These are phyloP conservation scores for Xylaria palmicola DNA, from an alignment of 495 filamentous ascomycete genomes.

Conservation along the genomic window DNA sequence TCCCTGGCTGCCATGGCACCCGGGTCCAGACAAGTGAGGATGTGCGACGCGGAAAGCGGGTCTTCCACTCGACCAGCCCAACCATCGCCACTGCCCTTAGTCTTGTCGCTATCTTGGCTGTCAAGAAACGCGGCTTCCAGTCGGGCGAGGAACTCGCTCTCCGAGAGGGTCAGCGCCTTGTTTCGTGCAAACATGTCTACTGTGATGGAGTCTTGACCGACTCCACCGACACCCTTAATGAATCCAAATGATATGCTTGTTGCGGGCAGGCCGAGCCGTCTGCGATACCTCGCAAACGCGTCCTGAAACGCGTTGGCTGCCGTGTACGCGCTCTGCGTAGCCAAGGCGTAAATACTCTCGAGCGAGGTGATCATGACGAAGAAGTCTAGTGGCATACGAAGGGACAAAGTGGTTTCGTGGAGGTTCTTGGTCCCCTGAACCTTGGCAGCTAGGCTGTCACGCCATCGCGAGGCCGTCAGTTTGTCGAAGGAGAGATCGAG, in stretches of 20 bases:
- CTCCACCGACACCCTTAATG: not conserved
- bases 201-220: conserved; percentile 13
- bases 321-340: conserved; percentile 52
- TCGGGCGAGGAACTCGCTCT: conserved; percentile 12
- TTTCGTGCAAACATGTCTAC: conserved; percentile 7
- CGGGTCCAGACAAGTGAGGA: conserved; percentile 29
- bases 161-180: conserved; percentile 8
- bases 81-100: not conserved
- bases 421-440: conserved; percentile 43
- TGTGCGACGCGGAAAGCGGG: conserved; percentile 25
- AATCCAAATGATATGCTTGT: conserved; percentile 6
- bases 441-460: conserved; percentile 37
- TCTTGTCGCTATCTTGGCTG: not conserved
- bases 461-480: conserved; percentile 34
- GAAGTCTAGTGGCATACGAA: conserved; percentile 45
- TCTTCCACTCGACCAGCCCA: conserved; percentile 2
- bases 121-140: conserved; percentile 21
- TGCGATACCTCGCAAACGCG: conserved; percentile 34
- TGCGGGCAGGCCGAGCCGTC: conserved; percentile 26
- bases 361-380: conserved; percentile 55
- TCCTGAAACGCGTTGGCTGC: conserved; percentile 55
- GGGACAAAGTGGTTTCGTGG: conserved; percentile 35
- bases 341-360: conserved; percentile 43
- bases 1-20: conserved; percentile 18
- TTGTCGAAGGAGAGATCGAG: conserved; percentile 43